Evolutionary conservation across 2,329 filamentous ascomycete species (phyloP), one percentile per base, ranked within the genome.

Genomic region (Calycina marina): DNA sequence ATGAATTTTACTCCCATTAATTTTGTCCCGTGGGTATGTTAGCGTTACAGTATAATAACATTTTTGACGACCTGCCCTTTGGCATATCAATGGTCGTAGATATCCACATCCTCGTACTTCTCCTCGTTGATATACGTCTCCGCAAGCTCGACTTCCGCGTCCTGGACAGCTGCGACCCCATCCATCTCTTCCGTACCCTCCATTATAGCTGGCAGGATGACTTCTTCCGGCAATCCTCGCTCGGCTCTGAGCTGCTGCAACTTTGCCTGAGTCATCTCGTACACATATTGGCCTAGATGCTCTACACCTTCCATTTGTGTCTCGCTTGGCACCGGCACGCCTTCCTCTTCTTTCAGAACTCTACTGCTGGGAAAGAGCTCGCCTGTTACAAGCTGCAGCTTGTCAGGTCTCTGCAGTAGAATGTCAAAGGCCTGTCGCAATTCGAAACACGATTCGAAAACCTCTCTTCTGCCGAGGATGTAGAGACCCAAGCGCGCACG

Each of bases 271-370:
- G 85, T 93, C 84, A 98, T 98, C 56, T 98, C 83, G 53, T 73
- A 93, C 14, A 98, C 88, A 55, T 94, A 98, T 57, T 93, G 80
- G 0, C 90, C 90, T 20, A 98, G 57, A 59, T 98, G 90, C 60
- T 98, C 88, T 1, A 96, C 77, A 18, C 80, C 72, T 47, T 88
- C 81, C 82, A 98, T 96, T 13, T 72, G 64, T 1, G 74, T 77
- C 46, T 71, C 67, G 9, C 67, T 67, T 2, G 63, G 58, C 5
- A 70, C 60, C 5, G 60, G 51, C 6, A 62, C 60, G 12, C 51
- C 55, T 28, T 64, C 63, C 4, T 59, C 60, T 2, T 55, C 48
- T 8, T 61, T 52, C 4, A 58, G 29, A n/a, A 53, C 43, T 27
- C 82, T 64, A 34, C 66, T 55, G 0, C 80, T 70, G 1, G 82